Conservation (phyloP, 441 rosid species). For the Jatropha multifida region DNA sequence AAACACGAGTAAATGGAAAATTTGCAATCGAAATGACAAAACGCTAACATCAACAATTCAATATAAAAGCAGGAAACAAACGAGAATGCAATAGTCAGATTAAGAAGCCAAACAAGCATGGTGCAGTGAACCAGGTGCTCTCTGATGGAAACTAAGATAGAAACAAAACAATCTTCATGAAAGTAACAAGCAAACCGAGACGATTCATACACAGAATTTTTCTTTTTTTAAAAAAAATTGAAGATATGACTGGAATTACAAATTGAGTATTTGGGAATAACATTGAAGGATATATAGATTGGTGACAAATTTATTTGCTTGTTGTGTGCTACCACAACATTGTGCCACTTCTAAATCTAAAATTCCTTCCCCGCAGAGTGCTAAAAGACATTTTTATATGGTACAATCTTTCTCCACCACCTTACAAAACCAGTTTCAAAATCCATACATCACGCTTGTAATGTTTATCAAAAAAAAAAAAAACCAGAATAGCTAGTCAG, state of each 20-base stretch:
- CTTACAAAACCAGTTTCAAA: too few species aligned
- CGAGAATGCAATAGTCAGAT: too few species aligned
- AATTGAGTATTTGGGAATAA: not conserved
- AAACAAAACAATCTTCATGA: not conserved
- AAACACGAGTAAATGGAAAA: slow-evolving; percentile 13
- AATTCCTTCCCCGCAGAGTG: too few species aligned
- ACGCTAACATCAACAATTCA: not conserved
- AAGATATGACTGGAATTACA: too few species aligned
- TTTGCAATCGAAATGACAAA: not conserved
- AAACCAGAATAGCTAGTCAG: not conserved
- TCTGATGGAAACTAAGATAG: not conserved
- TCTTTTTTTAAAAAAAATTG: too few species aligned
- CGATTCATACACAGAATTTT: too few species aligned
- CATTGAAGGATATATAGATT: not conserved
- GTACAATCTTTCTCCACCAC: too few species aligned
- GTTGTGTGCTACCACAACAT: not conserved
- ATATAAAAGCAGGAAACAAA: not conserved
- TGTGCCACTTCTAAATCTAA: not conserved
- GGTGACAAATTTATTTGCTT: too few species aligned
- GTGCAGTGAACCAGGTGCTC: not conserved
- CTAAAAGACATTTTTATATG: too few species aligned
- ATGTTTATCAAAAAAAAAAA: not conserved
- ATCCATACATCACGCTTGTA: not conserved
- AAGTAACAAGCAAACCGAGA: not conserved
- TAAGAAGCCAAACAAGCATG: not conserved